A percentile compares a stretch with the other conserved stretches of the same genome.
These are phyloP conservation scores for Phytophthora quininea DNA, from an alignment of 352 stramenopile genomes.

Conservation along the genomic window DNA sequence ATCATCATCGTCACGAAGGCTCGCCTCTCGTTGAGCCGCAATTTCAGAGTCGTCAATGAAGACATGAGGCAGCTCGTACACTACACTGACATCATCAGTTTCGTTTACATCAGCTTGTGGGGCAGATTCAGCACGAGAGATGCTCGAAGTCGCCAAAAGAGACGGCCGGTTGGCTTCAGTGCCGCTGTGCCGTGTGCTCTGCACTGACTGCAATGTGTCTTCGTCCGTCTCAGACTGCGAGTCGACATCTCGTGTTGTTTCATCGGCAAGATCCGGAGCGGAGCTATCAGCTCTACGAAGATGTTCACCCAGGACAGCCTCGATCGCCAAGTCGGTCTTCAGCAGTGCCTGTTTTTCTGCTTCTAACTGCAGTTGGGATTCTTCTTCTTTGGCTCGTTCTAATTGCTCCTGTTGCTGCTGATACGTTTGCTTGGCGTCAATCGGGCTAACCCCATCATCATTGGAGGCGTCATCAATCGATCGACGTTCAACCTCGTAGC, in stretches of 20 bases:
- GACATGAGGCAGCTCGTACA: constrained; percentile 27
- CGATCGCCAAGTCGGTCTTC: constrained; percentile 30
- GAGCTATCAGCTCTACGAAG: constrained; percentile 7
- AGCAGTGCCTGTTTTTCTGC: constrained; percentile 25
- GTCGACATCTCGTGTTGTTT: constrained; percentile 8
- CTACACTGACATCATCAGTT: constrained; percentile 7
- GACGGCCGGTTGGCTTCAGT: not conserved
- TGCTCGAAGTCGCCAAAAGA: no score
- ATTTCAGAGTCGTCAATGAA: constrained; percentile 36
- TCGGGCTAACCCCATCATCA: constrained; percentile 45
- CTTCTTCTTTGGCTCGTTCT: constrained; percentile 20
- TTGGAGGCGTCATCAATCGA: not conserved
- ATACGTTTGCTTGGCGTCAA: constrained; percentile 65
- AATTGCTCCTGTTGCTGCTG: constrained; percentile 43
- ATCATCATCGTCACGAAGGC: constrained; percentile 6
- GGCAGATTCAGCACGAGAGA: no score
- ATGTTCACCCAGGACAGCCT: constrained; percentile 39
- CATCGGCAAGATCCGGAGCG: not conserved
- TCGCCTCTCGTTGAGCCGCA: constrained; percentile 22
- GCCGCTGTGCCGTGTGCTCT: constrained; percentile 16
- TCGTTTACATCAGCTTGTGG: no score
- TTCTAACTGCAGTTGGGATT: constrained; percentile 24
- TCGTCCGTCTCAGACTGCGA: constrained; percentile 7
- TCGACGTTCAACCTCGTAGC: no score
- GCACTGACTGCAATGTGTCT: constrained; percentile 1